Conservation (phyloP, 768 basidiomycete genomes). For the Termitomyces sp. region DNA sequence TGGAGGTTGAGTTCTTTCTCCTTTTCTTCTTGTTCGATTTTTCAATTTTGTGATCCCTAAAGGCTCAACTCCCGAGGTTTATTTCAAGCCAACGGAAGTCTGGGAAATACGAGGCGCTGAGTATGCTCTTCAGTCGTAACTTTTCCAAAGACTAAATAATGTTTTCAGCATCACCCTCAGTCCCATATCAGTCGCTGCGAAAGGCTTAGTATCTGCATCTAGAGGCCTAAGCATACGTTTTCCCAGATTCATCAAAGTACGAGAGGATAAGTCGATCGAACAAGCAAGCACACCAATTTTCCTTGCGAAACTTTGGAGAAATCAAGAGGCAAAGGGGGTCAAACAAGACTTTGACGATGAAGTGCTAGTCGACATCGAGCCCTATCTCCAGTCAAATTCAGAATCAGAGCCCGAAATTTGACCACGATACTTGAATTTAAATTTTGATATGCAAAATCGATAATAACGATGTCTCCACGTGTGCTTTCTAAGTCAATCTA, state of each 20-base stretch:
- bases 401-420: constrained; percentile 12
- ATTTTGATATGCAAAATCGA: too few relatives aligned
- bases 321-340: constrained; percentile 48
- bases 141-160: not conserved
- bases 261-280: constrained; percentile 73
- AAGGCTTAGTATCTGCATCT: constrained; percentile 45
- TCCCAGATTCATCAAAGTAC: constrained; percentile 74
- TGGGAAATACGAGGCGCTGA: constrained; percentile 89
- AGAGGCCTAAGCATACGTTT: constrained; percentile 84
- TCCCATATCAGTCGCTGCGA: constrained; percentile 80
- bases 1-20: constrained; percentile 46
- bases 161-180: constrained; percentile 69
- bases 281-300: constrained; percentile 71
- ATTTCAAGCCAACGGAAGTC: constrained; percentile 70
- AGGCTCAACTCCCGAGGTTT: constrained; percentile 66
- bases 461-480: too few relatives aligned
- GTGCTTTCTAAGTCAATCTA: too few relatives aligned
- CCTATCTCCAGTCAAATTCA: constrained; percentile 26
- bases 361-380: constrained; percentile 52
- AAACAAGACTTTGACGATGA: constrained; percentile 44
- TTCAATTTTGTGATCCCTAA: not conserved
- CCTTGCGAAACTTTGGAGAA: constrained; percentile 64
- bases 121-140: constrained; percentile 30
- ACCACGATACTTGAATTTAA: too few relatives aligned
- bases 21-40: constrained; percentile 1